Evolutionary conservation across 2,329 filamentous ascomycete genomes (phyloP).

Genomic region (Aureobasidium sp.): DNA sequence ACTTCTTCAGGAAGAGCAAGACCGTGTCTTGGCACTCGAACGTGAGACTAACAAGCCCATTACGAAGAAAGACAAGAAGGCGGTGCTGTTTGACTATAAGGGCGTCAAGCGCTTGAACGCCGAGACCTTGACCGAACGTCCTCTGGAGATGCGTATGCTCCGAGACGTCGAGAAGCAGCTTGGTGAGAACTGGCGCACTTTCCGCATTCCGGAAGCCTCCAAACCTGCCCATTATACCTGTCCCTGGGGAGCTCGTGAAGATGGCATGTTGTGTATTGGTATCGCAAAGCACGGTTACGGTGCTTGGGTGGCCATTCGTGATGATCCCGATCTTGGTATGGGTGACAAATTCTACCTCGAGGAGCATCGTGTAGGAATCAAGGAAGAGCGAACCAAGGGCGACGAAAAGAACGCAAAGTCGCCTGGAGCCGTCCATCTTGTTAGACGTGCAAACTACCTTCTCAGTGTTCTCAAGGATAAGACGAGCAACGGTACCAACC

Average conservation of each 20-base stretch:
- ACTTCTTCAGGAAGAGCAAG: conserved; percentile 78
- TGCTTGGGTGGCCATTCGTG: conserved; percentile 94
- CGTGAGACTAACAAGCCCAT: conserved; percentile 78
- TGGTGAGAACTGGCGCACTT: conserved; percentile 74
- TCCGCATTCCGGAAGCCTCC: conserved; percentile 90
- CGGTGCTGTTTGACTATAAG: conserved; percentile 93
- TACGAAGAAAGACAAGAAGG: conserved; percentile 98
- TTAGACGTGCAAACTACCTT: conserved; percentile 94
- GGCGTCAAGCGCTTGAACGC: conserved; percentile 97
- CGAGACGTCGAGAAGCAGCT: conserved; percentile 72
- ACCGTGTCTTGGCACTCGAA: conserved; percentile 69
- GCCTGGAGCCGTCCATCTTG: conserved; percentile 96
- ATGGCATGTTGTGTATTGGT: conserved; percentile 96
- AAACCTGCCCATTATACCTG: conserved; percentile 94
- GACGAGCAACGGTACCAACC: conserved; percentile 68
- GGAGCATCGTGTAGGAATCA: conserved; percentile 98
- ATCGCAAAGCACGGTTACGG: conserved; percentile 96
- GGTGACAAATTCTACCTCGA: conserved; percentile 95
- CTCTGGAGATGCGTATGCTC: conserved; percentile 87
- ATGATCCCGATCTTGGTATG: conserved; percentile 88
- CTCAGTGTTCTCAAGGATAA: conserved; percentile 95
- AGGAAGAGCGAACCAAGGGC: conserved; percentile 86
- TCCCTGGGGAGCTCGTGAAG: conserved; percentile 91
- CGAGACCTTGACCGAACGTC: conserved; percentile 93
- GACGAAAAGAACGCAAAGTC: conserved; percentile 82